Evolutionary conservation across 331 rosid genomes (phyloP), one percentile per base, ranked within the genome.

Genomic region (Saraca asoca): DNA sequence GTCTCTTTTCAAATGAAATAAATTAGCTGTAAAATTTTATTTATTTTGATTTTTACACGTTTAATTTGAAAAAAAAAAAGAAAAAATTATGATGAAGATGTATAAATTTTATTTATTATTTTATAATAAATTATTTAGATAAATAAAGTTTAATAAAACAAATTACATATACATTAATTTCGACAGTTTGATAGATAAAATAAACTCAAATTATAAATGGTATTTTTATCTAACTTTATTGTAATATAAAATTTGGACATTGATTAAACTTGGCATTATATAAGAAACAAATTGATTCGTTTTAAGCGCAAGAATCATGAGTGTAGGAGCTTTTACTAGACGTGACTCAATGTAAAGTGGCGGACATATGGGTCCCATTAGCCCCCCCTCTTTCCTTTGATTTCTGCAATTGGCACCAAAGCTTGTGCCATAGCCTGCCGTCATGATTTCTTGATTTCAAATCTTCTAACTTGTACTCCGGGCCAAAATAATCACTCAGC

Each of bases 281-380:
- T 48, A 46, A 59, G 24, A 48, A 50, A 70, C 48, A 66, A 71
- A 61, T 55, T 20, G 58, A 80, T 54, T 71, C 33, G 70, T 66
- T 24, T 54, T 44, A 57, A 51, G 49, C 56, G 35, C 31, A 54
- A 45, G 75, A 73, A 77, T 77, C 68, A 80, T 77, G 85, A 59
- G 73, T 50, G 15, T 43, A 51, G 9, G 50, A 45, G 48, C 44
- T 0, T 62, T 58, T 73, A 54, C 16, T 20, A 31, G 51, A 73
- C 53, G 72, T 49, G 71, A 63, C 43, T 34, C 66, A 51, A 46
- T 48, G 70, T 52, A 75, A 85, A 87, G 95, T 85, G 85, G 91
- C 81, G 60, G 75, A 85, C 95, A 83, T 42, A 56, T 41, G 77
- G 96, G 85, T 65, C 91, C 96, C 86, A 79, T 68, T 43, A 37